Base-by-base conservation (phyloP, 345 rosid species). In the Brassica cretica region DNA sequence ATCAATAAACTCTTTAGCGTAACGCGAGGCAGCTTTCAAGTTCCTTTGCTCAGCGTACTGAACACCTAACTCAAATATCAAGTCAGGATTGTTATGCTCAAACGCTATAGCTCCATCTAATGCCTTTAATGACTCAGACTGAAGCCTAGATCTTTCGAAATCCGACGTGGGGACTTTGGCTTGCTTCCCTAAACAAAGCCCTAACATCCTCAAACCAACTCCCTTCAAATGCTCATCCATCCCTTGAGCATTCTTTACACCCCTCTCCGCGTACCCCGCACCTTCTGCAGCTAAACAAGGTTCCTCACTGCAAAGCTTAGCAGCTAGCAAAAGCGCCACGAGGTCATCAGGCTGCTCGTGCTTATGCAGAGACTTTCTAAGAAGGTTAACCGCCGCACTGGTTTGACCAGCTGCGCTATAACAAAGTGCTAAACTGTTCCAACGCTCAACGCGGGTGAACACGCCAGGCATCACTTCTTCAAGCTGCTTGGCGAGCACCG, bases 401-500 rank as follows among this genome's bases (percentile, higher is more conserved):
- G 81, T 82, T 83, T 92, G 87, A 60, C 91, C 94, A 8, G 82
- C 88, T 74, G 84, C 93, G 66, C 85, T 79, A 70, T 84, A 91
- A 75, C 93, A 92, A 81, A 94, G 95, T 58, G 97, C 93, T 78
- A 94, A 77, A 62, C 66, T 81, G 81, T 92, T 89, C 98, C 98
- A 94, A 32, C 93, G 90, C 35, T 91, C 97, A 39, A 85, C 86
- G 11, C 97, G 93, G 51, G 80, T 87, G 77, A 84, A 84, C 64
- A 89, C 84, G 49, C 98, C 97, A 51, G 98, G 98, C 86, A 88
- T 78, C 32, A 88, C 84, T 78, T 91, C 96, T 82, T 94, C 98
- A 59, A 88, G 85, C 78, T 89, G 95, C 84, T 91, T 91, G 16
- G 88, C 91, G 58, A 94, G 77, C 76, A 86, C 82, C 14, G 90